Conservation (phyloP, 2,329 filamentous ascomycete species). For the Talaromyces sp. region DNA sequence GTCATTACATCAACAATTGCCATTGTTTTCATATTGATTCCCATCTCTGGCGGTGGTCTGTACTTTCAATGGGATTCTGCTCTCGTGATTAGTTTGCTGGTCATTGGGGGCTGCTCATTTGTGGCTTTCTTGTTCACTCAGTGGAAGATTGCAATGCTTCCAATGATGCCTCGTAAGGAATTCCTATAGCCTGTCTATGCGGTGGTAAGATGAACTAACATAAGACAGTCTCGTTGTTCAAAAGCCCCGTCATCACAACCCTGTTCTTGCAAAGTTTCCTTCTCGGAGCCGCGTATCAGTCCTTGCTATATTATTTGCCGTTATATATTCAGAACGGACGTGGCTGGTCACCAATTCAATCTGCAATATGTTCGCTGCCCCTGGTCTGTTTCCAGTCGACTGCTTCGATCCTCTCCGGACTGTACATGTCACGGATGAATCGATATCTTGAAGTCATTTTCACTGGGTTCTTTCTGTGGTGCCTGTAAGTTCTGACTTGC, state of each 20-base stretch:
- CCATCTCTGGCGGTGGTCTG: constrained; percentile 56
- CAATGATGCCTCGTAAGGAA: constrained; percentile 52
- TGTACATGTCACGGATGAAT: constrained; percentile 54
- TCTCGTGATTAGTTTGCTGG: constrained; percentile 57
- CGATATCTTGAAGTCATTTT: constrained; percentile 58
- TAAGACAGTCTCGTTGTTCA: constrained; percentile 46
- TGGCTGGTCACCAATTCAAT: constrained; percentile 41
- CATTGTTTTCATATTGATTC: constrained; percentile 58
- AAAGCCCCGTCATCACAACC: constrained; percentile 48
- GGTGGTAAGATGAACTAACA: constrained; percentile 6
- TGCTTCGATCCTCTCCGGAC: constrained; percentile 43
- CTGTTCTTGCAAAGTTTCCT: constrained; percentile 57
- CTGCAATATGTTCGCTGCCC: constrained; percentile 49
- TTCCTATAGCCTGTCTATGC: background rate
- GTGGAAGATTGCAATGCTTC: constrained; percentile 51
- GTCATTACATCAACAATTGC: constrained; percentile 51
- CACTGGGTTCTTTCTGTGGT: constrained; percentile 43
- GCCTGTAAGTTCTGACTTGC: constrained; percentile 31
- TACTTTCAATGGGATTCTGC: constrained; percentile 54
- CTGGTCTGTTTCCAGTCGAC: constrained; percentile 46
- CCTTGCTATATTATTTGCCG: constrained; percentile 57
- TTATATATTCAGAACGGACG: constrained; percentile 58
- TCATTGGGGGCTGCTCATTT: constrained; percentile 44
- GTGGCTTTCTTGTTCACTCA: constrained; percentile 52
- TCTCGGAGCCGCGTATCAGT: constrained; percentile 56